Evolutionary conservation across 1,139 yeast genomes (phyloP), one percentile per base, ranked within the genome.

Genomic region (Scheffersomyces cryptocercus): DNA sequence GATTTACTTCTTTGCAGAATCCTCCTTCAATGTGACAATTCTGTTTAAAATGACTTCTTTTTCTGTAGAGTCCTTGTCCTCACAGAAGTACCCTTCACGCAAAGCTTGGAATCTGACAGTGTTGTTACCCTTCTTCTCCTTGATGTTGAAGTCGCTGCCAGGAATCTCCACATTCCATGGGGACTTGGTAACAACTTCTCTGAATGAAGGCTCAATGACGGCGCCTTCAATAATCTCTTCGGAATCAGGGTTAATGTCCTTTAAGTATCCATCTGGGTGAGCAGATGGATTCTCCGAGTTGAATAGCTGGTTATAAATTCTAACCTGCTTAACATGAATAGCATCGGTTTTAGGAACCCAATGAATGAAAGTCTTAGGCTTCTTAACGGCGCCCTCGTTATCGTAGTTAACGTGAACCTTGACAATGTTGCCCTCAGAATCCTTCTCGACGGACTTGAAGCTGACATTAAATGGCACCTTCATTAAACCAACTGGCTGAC

Each of bases 71-170:
- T 93, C 98, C 57, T 79, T 81, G 63, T 95, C 99, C 65, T 89
- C 69, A 63, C 97, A 85, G 79, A 91, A 95, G 68, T 93, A 93
- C 24, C 99, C 99, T 41, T 89, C 93, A 70, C 99, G 85, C 66
- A 95, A 79, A 28, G 97, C 99, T 72, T 95, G 99, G 88, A 95
- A 95, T 64, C 99, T 81, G 31, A 88, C 88, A n/a, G 95, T 82
- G 64, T 93, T 95, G 30, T 87, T 84, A 26, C 77, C 79, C 38
- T 63, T 63, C 43, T 65, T 67, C 62, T 88, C 95, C 54, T 73
- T 74, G 52, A 86, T 86, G 59, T 83, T 81, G 61, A 86, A 86
- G 50, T 84, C 84, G 48, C 86, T 85, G 45, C 81, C 79, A 12
- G 84, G 80, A 44, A 79, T 70, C 35, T 82, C 82, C 52, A 83